Evolutionary conservation across 495 filamentous ascomycete species (phyloP), one percentile per base, ranked within the genome.

Genomic region (Gamarada debralockiae): DNA sequence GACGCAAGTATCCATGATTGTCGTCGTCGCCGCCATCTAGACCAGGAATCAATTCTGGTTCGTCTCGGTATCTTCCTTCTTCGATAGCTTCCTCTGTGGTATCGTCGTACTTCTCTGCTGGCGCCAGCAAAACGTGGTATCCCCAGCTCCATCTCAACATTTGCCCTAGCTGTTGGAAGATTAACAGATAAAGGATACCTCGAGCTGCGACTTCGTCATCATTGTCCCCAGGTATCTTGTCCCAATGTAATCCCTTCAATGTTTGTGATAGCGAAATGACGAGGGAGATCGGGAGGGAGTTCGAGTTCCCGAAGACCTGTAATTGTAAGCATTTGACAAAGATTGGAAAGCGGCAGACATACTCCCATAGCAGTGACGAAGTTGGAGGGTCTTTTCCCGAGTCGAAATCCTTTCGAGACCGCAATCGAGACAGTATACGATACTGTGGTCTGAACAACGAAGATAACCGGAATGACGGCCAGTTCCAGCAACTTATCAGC

Each of bases 111-210:
- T 25, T 84, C 22, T 82, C 79, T 52, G 85, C 82, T 2, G 90
- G 89, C 14, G 90, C 91, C 7, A 98, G 75, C 14, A 98, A 72
- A 37, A 97, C 81, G 61, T 96, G 89, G 62, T 95, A 97, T 8
- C 93, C 93, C 95, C 95, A 98, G 57, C 89, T 97, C 93, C 93
- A 98, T 48, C 93, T 78, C 42, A 98, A 85, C 18, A 97, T 75
- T 67, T 98, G 93, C 20, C 93, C 93, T 15, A 98, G 81, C 65
- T 98, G 93, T 71, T 97, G 93, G 70, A 98, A 98, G 58, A 98
- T 95, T 49, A 98, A 74, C 10, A 98, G 77, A 61, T 98, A 98
- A 2, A 98, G 73, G 52, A 98, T 97, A 45, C 93, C 93, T 21
- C 93, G 82, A 1, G 93, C 92, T 8, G 83, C 91, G 14, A 98